Percentiles rank a stretch among this genome's conserved stretches.
Conservation (phyloP, 2,329 filamentous ascomycete species). For the Fusarium begoniae region DNA sequence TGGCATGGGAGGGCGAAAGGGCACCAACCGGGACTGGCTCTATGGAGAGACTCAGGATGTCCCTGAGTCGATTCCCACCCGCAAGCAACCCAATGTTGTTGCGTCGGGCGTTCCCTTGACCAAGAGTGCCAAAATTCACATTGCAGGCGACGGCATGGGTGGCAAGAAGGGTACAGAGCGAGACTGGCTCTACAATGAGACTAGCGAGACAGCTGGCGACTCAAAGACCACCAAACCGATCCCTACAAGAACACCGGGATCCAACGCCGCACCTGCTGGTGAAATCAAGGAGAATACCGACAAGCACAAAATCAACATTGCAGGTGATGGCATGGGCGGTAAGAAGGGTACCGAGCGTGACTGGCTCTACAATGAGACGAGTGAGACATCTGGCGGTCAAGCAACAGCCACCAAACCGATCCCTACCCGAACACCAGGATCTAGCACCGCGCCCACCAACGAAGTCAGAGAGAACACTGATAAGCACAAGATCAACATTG, state of each 20-base stretch:
- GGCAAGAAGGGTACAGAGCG: conserved; percentile 62
- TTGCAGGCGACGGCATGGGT: conserved; percentile 72
- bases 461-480: conserved; percentile 23
- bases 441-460: not conserved
- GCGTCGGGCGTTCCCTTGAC: conserved; percentile 21
- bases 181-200: conserved; percentile 66
- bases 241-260: conserved; percentile 48
- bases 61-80: conserved; percentile 29
- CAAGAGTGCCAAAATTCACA: conserved; percentile 47
- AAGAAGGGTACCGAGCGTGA: conserved; percentile 61
- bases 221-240: conserved; percentile 38
- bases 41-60: conserved; percentile 52
- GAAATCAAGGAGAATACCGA: conserved; percentile 24
- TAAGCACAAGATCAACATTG: conserved; percentile 52
- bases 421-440: conserved; percentile 48
- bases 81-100: conserved; percentile 29
- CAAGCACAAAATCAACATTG: conserved; percentile 53
- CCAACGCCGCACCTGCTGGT: not conserved
- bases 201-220: conserved; percentile 46
- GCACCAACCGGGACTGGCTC: conserved; percentile 65
- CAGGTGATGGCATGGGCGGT: conserved; percentile 72
- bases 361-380: conserved; percentile 66
- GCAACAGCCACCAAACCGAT: conserved; percentile 37
- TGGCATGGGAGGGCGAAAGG: conserved; percentile 72
- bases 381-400: conserved; percentile 39